A percentile compares a stretch with the other conserved stretches of the same genome.
These are phyloP conservation scores for Carex kokanica DNA, from an alignment of 176 grass and related monocot species.

Conservation along the genomic window DNA sequence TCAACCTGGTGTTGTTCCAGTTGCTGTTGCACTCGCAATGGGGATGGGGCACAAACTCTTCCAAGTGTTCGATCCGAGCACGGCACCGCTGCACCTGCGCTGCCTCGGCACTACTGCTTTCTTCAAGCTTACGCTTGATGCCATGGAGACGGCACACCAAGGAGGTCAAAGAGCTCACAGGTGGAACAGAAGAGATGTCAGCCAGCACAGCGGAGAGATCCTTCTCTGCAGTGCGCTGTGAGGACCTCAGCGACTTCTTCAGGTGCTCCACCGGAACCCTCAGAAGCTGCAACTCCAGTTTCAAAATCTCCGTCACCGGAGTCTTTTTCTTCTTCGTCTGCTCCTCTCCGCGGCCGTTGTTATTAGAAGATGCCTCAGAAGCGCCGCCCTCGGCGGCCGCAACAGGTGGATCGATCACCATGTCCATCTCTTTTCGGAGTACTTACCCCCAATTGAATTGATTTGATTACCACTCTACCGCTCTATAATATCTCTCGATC, in stretches of 20 bases:
- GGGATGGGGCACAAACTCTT: constrained; percentile 29
- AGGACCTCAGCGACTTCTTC: constrained; percentile 58
- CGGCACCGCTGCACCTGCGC: constrained; percentile 78
- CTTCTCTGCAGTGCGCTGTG: constrained; percentile 78
- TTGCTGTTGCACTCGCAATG: constrained; percentile 36
- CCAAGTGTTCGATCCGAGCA: constrained; percentile 70
- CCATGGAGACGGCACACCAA: constrained; percentile 93
- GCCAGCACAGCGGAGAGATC: constrained; percentile 67
- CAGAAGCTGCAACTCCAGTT: constrained; percentile 82
- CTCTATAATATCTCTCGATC: neutral
- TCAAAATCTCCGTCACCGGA: constrained; percentile 60
- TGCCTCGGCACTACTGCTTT: constrained; percentile 53
- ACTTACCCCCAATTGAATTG: neutral
- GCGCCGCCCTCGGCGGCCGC: constrained; percentile 19
- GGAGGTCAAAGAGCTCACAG: constrained; percentile 62
- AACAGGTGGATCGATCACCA: constrained; percentile 79
- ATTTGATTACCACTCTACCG: neutral
- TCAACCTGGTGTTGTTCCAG: constrained; percentile 68
- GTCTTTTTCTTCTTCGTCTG: constrained; percentile 35
- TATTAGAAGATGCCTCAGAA: neutral
- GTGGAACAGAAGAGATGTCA: constrained; percentile 39
- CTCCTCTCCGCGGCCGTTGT: neutral
- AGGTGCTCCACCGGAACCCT: constrained; percentile 84
- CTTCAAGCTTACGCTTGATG: constrained; percentile 95
- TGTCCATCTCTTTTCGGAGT: constrained; percentile 53